Evolutionary conservation across 1,284 basidiomycete genomes (phyloP).

Genomic region (Pseudozyma sp.): DNA sequence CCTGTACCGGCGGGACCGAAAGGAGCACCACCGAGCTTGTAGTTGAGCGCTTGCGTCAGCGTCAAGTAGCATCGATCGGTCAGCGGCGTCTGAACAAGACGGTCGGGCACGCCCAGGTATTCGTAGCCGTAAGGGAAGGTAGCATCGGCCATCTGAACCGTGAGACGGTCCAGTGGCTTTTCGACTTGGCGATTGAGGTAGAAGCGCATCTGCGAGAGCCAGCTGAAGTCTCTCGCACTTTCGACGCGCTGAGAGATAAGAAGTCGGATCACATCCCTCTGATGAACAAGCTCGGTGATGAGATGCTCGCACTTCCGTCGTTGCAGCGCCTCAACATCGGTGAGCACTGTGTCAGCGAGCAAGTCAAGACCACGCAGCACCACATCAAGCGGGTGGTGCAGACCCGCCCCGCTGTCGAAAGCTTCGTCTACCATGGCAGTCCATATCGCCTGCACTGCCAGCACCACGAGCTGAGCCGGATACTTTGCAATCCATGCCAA

Average conservation of each 20-base stretch:
- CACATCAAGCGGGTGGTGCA: constrained; percentile 79
- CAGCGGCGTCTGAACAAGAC: constrained; percentile 96
- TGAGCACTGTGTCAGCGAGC: constrained; percentile 92
- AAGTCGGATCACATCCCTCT: constrained; percentile 89
- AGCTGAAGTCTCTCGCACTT: constrained; percentile 82
- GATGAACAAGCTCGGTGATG: constrained; percentile 98
- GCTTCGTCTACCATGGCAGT: constrained; percentile 84
- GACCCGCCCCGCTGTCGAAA: constrained; percentile 74
- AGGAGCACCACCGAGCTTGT: constrained; percentile 93
- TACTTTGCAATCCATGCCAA: constrained; percentile 91
- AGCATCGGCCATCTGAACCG: constrained; percentile 85
- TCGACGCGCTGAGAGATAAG: constrained; percentile 79
- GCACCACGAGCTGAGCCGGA: constrained; percentile 93
- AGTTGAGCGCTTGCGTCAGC: constrained; percentile 92
- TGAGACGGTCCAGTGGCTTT: constrained; percentile 82
- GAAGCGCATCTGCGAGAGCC: constrained; percentile 99
- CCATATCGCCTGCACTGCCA: constrained; percentile 95
- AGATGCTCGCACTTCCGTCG: constrained; percentile 98
- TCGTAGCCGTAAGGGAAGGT: constrained; percentile 98
- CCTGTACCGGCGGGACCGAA: constrained; percentile 99
- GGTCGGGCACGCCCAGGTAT: constrained; percentile 95
- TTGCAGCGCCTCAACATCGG: constrained; percentile 86
- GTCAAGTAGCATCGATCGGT: constrained; percentile 98
- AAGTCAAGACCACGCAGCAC: constrained; percentile 87
- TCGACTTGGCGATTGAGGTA: constrained; percentile 79